Percentiles rank a stretch among this genome's conserved stretches.
Conservation (phyloP, 441 rosid species). For the Macaranga tanarius region DNA sequence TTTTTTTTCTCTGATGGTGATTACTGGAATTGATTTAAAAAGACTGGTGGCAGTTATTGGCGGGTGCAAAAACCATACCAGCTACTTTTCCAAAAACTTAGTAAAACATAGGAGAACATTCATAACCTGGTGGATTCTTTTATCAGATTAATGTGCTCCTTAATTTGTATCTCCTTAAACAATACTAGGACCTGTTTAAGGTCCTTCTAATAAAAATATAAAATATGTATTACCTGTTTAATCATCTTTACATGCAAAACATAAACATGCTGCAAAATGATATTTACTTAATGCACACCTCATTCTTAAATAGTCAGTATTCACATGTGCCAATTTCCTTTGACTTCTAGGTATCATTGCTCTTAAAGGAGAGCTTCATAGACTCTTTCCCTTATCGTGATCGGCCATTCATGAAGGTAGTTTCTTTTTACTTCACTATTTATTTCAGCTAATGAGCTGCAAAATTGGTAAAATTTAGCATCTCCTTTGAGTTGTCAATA, state of each 20-base stretch:
- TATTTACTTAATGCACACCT: background rate
- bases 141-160: conserved; percentile 1
- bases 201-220: background rate
- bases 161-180: background rate
- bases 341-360: conserved; percentile 74
- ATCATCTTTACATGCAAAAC: background rate
- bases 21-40: background rate
- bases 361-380: conserved; percentile 87
- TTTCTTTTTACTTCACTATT: background rate
- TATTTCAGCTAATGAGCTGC: background rate
- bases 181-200: background rate
- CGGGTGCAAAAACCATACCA: background rate
- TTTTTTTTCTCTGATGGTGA: background rate
- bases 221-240: no score
- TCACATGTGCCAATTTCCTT: conserved; percentile 1
- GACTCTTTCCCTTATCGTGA: conserved; percentile 81
- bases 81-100: background rate
- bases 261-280: background rate
- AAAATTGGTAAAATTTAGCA: background rate
- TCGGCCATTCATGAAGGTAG: conserved; percentile 77
- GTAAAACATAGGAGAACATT: background rate
- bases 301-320: conserved; percentile 34
- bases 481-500: no score
- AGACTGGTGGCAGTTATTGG: background rate
- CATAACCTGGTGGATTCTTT: background rate